Evolutionary conservation across 495 filamentous ascomycete genomes (phyloP), one percentile per base, ranked within the genome.

Genomic region (Zalerion maritima): DNA sequence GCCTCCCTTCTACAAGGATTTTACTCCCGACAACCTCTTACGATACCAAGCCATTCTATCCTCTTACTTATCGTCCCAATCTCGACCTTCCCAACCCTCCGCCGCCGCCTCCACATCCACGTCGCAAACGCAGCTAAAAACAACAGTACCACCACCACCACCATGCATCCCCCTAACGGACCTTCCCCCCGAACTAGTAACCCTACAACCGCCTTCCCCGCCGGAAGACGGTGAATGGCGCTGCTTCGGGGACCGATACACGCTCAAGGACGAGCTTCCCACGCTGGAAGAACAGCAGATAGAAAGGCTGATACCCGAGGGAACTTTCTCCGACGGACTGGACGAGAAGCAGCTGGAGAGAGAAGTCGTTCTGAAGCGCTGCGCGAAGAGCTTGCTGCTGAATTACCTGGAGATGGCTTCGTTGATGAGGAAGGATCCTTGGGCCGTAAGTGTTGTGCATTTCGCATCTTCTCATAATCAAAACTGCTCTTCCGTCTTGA

Each of bases 1-100:
- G 3, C 89, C 89, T 13, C 75, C 79, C 3, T 85, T 93, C 60
- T 96, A 82, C 71, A 78, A 81, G 38, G 63, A 75, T 49, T 96
- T 96, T 57, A 94, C 82, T 0, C 43, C 69, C 3, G 70, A 76
- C 0, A 94, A 92, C 50, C 43, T 89, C 35, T 52, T 69, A 14
- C 73, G 66, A 17, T 24, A 42, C 19, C 28, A 43, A 26, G 27
- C 36, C 12, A n/a, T n/a, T n/a, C n/a, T n/a, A n/a, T n/a, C n/a
- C n/a, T n/a, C n/a, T n/a, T n/a, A n/a, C n/a, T n/a, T n/a, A n/a
- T n/a, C n/a, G n/a, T n/a, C n/a, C n/a, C n/a, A n/a, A n/a, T n/a
- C n/a, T n/a, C n/a, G n/a, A n/a, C n/a, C n/a, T n/a, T n/a, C n/a
- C n/a, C n/a, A n/a, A n/a, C n/a, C n/a, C n/a, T n/a, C n/a, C n/a